Evolutionary conservation across 768 basidiomycete genomes (phyloP).

Genomic region (Pulveroboletus sp.): DNA sequence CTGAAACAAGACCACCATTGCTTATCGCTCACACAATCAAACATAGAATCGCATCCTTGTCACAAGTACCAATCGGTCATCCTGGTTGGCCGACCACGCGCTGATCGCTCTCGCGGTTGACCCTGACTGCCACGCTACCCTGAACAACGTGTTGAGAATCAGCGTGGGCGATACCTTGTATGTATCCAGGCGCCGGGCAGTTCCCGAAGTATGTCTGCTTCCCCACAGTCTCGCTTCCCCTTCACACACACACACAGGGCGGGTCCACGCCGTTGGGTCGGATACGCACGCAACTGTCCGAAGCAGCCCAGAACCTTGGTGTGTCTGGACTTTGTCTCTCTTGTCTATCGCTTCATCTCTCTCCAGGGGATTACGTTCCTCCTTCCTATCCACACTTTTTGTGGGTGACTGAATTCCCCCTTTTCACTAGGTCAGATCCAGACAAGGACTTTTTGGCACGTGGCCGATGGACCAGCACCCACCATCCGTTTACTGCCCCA

Average conservation of each 20-base stretch:
- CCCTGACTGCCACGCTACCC: slow-evolving; percentile 27
- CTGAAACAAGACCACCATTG: neutral
- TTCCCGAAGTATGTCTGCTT: slow-evolving; percentile 47
- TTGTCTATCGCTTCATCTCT: slow-evolving; percentile 6
- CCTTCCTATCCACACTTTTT: slow-evolving; percentile 73
- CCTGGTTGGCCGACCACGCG: slow-evolving; percentile 46
- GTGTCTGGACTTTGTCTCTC: slow-evolving; percentile 17
- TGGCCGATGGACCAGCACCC: slow-evolving; percentile 89
- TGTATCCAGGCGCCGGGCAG: slow-evolving; percentile 49
- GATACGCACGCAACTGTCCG: slow-evolving; percentile 61
- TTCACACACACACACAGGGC: slow-evolving; percentile 52
- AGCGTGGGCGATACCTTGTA: slow-evolving; percentile 55
- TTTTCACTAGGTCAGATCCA: slow-evolving; percentile 82
- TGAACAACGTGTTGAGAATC: slow-evolving; percentile 44
- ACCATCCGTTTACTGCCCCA: slow-evolving; percentile 96
- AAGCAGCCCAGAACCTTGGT: slow-evolving; percentile 67
- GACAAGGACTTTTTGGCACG: slow-evolving; percentile 86
- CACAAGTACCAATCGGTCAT: slow-evolving; percentile 41
- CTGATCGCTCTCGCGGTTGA: slow-evolving; percentile 22
- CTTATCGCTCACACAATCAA: slow-evolving; percentile 11
- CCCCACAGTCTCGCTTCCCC: slow-evolving; percentile 1
- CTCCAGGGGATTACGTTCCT: slow-evolving; percentile 55
- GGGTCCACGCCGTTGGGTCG: slow-evolving; percentile 83
- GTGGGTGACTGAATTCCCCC: slow-evolving; percentile 95
- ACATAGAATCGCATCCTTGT: slow-evolving; percentile 49